Base-by-base conservation (phyloP, 148 eudicot species). In the Diospyros lotus region DNA sequence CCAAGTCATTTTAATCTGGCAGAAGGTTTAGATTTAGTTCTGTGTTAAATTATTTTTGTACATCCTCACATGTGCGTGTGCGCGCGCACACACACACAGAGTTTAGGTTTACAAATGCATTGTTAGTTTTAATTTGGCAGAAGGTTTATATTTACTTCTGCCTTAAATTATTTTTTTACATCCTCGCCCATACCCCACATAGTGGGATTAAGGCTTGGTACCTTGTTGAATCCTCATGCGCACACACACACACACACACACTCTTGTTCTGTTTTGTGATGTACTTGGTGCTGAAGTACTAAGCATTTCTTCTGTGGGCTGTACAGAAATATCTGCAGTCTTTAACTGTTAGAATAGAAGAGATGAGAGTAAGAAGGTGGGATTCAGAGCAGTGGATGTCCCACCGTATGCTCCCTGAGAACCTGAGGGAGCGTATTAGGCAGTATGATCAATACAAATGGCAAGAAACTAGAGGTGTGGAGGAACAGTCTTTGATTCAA, bases 381-480 rank as follows among this genome's bases (percentile, higher is more conserved):
- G 92, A 90, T 76, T 83, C 88, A 40, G 95, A 90, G 78, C 89
- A 78, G 64, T 90, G 95, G 92, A 90, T 90, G 95, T 85, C 94
- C 46, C 92, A 88, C 80, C 90, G 94, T 52, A 64, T 86, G 85
- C 90, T 90, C 56, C 94, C 94, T 39, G 88, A 88, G 69, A 41
- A 80, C 45, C 73, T 90, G 18, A 85, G 80, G 76, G 85, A 76
- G 76, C 78, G 92, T 41, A 81, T 90, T 5, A 79, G 92, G 72
- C 80, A 86, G 58, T 84, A 88, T 60, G 92, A 87, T 77, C 89
- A 88, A 42, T 87, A 88, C 83, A 88, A 79, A 67, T 90, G 95
- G 95, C 90, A 90, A 81, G 86, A 83, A 82, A 90, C 84, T 52
- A 76, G 90, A 78, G 95, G 95, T 41, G 95, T 88, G 15, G 88